Conservation (phyloP, 2,329 filamentous ascomycete genomes). For the Chrysoporthe cubensis region DNA sequence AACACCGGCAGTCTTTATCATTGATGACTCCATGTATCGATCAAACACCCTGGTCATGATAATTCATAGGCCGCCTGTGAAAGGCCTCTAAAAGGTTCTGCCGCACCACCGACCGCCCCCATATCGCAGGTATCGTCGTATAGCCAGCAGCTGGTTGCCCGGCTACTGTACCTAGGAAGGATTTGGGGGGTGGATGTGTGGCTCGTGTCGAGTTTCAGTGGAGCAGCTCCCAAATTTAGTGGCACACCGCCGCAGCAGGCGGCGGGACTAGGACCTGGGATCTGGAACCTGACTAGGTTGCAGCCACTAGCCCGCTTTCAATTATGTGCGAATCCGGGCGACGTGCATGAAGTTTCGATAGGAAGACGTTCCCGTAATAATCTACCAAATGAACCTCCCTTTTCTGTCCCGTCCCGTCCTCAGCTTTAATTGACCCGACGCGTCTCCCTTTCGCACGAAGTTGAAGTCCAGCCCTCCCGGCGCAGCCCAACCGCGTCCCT, state of each 20-base stretch:
- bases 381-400: not conserved
- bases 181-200: not conserved
- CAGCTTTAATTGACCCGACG: not conserved
- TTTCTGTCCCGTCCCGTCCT: not conserved
- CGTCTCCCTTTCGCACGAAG: slow-evolving; percentile 1
- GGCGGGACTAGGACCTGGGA: not conserved
- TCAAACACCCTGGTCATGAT: not conserved
- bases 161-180: not conserved
- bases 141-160: no score
- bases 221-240: slow-evolving; percentile 8
- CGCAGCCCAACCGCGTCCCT: not conserved
- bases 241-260: slow-evolving; percentile 8
- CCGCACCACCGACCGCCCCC: not conserved
- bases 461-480: not conserved
- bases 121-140: not conserved
- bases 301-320: slow-evolving; percentile 7
- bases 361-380: slow-evolving; percentile 12
- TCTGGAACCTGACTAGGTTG: slow-evolving; percentile 4
- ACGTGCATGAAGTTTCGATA: slow-evolving; percentile 5
- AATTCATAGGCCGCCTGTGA: not conserved
- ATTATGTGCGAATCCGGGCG: slow-evolving; percentile 7
- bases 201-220: slow-evolving; percentile 4
- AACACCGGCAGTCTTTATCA: not conserved
- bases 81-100: not conserved
- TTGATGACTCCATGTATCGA: not conserved